Evolutionary conservation across 2,329 filamentous ascomycete genomes (phyloP), one percentile per base, ranked within the genome.

Genomic region (Alternaria ethzedia): DNA sequence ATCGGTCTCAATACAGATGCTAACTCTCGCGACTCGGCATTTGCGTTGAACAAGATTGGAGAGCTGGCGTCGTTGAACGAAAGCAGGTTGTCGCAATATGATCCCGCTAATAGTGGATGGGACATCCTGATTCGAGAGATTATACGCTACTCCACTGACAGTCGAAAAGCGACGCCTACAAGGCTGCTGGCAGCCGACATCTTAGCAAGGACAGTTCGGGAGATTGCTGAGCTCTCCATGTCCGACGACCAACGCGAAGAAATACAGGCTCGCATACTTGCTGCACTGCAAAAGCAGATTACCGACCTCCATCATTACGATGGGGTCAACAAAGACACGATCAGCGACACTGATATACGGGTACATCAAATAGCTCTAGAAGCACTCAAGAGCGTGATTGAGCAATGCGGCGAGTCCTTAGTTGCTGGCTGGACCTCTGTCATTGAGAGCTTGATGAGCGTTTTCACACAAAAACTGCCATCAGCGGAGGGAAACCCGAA

Each of bases 391-490:
- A 90, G 86, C 59, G 88, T 97, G 20, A 85, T 99, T 2, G 95
- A 98, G 74, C 91, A 94, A 66, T 95, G 91, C 70, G 96, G 95
- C 9, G 94, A 99, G 75, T 89, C 88, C 0, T 86, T 98, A 6
- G 84, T 91, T 13, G 90, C 89, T 68, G 94, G 94, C 5, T 99
- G 96, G 96, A 88, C 91, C 51, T 87, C 93, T 52, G 89, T 93
- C 0, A 96, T 99, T 69, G 89, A 92, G 47, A 90, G 97, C 65
- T 91, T 98, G 66, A 89, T 90, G 67, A 94, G 89, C 72, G 91
- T 95, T 3, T 97, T 97, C 71, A 26, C 69, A 8, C 41, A 58
- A 4, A 49, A 59, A 45, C 30, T 54, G n/a, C 32, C 32, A 9
- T 51, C 43, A 25, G 43, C 26, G 13, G 41, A 28, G 13, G 36